A percentile compares a stretch with the other conserved stretches of the same genome.
Evolutionary conservation across 805 yeast genomes (phyloP).

Genomic region (Nakazawaea ernobii): DNA sequence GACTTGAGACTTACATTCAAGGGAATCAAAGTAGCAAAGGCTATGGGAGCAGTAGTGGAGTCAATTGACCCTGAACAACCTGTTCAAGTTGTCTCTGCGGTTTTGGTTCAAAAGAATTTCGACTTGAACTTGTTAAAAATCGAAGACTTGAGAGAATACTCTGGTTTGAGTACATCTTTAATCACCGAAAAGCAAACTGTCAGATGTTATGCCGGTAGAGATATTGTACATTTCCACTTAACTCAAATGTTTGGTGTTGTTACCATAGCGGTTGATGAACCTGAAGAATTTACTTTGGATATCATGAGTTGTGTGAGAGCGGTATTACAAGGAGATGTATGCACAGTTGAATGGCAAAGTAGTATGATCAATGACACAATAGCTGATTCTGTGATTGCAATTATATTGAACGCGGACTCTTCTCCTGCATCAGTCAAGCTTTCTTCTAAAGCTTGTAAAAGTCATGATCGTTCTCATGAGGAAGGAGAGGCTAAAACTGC

Average conservation of each 20-base stretch:
- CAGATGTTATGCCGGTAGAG: constrained; percentile 73
- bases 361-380: constrained; percentile 85
- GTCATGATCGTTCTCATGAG: constrained; percentile 36
- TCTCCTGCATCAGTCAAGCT: constrained; percentile 92
- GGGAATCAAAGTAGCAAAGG: constrained; percentile 79
- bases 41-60: constrained; percentile 48
- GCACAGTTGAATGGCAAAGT: constrained; percentile 86
- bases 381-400: constrained; percentile 91
- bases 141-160: constrained; percentile 82
- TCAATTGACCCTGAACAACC: constrained; percentile 26
- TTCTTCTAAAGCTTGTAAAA: constrained; percentile 56
- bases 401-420: constrained; percentile 85
- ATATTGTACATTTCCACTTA: constrained; percentile 81
- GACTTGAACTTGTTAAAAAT: constrained; percentile 78
- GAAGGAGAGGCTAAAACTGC: not conserved
- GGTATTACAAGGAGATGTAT: constrained; percentile 40
- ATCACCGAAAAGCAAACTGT: constrained; percentile 78
- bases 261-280: constrained; percentile 53
- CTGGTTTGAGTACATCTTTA: constrained; percentile 80
- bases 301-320: constrained; percentile 63
- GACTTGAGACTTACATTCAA: constrained; percentile 70
- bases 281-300: constrained; percentile 40
- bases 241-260: constrained; percentile 93
- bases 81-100: constrained; percentile 60
- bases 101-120: constrained; percentile 86